Conservation (phyloP, 208 protist species). For the Crithidia bombi region DNA sequence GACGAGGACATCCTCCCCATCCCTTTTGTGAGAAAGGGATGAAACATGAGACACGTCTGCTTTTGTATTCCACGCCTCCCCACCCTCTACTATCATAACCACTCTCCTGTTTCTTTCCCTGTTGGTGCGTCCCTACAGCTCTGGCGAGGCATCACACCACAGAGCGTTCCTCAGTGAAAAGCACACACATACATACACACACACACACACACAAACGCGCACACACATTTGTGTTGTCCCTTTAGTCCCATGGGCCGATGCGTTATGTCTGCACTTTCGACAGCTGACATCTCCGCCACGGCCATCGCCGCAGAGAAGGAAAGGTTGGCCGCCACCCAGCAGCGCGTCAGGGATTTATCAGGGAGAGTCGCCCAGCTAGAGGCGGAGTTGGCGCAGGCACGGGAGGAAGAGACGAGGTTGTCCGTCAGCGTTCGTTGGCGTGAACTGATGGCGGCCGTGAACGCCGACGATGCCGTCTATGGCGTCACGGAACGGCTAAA, state of each 20-base stretch:
- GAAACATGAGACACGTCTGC: too few relatives aligned
- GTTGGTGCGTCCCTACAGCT: too few relatives aligned
- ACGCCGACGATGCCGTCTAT: slow-evolving; percentile 29
- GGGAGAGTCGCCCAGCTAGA: slow-evolving; percentile 73
- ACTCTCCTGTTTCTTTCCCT: too few relatives aligned
- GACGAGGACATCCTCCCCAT: too few relatives aligned
- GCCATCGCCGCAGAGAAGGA: slow-evolving; percentile 49
- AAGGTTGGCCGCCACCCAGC: slow-evolving; percentile 54
- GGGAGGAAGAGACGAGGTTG: slow-evolving; percentile 53
- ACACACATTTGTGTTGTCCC: too few relatives aligned
- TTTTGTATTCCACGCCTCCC: too few relatives aligned
- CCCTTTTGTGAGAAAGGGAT: too few relatives aligned
- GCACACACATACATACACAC: slow-evolving; percentile 8
- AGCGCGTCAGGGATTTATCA: slow-evolving; percentile 80
- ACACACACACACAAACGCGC: background rate
- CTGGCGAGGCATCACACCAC: too few relatives aligned
- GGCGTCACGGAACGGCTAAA: slow-evolving; percentile 56
- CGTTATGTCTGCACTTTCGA: slow-evolving; percentile 42
- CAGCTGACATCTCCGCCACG: slow-evolving; percentile 45
- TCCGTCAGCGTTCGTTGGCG: slow-evolving; percentile 77
- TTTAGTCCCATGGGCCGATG: background rate
- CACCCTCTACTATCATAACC: too few relatives aligned
- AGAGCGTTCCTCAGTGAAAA: background rate
- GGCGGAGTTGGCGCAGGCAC: slow-evolving; percentile 58
- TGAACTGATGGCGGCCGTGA: slow-evolving; percentile 84